A percentile compares a stretch with the other conserved stretches of the same genome.
phyloP scores from a whole-genome alignment of 202 grass and related monocot genomes.

The Brachypodium distachyon region DNA sequence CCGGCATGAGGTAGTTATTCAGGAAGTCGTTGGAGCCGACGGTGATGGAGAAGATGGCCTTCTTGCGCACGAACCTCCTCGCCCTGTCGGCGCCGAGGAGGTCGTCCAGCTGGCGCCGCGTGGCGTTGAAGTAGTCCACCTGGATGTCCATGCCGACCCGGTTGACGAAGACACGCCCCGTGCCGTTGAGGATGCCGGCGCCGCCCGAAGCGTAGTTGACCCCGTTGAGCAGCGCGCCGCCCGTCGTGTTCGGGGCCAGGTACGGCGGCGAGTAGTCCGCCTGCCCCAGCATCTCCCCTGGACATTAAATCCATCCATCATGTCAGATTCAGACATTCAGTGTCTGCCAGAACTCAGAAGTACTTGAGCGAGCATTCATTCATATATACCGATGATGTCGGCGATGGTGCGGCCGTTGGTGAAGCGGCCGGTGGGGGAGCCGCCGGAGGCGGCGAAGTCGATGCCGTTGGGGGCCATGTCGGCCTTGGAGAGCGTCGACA shows the following conservation, averaged over 20 bases:
- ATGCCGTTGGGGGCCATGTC: constrained; percentile 85
- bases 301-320: too few species aligned
- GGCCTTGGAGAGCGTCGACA: constrained; percentile 64
- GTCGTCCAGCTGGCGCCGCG: constrained; percentile 41
- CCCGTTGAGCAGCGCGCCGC: constrained; percentile 53
- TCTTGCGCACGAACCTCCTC: constrained; percentile 20
- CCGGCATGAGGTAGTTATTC: constrained; percentile 89
- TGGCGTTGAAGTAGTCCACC: constrained; percentile 92
- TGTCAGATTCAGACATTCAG: too few species aligned
- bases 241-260: constrained; percentile 65
- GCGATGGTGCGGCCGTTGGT: constrained; percentile 95
- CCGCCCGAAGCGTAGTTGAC: constrained; percentile 94
- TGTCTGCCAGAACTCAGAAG: too few species aligned
- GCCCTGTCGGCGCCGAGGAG: constrained; percentile 50
- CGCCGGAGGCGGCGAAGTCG: constrained; percentile 77
- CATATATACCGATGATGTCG: constrained; percentile 88
- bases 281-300: constrained; percentile 83
- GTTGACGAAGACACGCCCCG: constrained; percentile 77
- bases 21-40: constrained; percentile 90
- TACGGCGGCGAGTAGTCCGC: constrained; percentile 65
- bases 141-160: constrained; percentile 85
- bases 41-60: constrained; percentile 86
- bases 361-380: too few species aligned
- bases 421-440: constrained; percentile 74
- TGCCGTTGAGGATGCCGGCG: constrained; percentile 76